Evolutionary conservation across 768 basidiomycete species (phyloP), one percentile per base, ranked within the genome.

Genomic region (Lyophyllum decastes): DNA sequence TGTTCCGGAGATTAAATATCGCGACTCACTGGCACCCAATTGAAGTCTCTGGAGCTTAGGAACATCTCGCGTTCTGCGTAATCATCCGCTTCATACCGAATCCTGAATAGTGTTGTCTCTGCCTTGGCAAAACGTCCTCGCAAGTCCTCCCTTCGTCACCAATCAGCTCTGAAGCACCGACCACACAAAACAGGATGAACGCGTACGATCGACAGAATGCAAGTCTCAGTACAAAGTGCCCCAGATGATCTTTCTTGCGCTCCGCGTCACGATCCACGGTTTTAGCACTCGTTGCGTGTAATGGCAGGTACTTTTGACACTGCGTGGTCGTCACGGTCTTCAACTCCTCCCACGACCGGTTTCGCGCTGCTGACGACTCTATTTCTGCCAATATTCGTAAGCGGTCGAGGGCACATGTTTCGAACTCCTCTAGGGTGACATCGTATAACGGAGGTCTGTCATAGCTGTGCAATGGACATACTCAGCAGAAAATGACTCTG

Each of bases 181-280:
- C 1, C 21, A 21, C 43, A 35, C 30, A 46, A 33, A 27, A 52
- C 41, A 17, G 33, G 19, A 58, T 35, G 49, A 24, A 33, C 27
- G 86, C 95, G 70, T 73, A 98, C 95, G 94, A 94, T 55, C 94
- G 86, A 74, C 95, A 97, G 73, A 99, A 98, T 6, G 97, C 95
- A 40, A 99, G 79, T 49, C 97, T 77, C 60, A 98, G 76, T 11
- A 98, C 92, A 72, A 94, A 98, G 73, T 99, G 97, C 10, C 95
- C 88, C 12, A 97, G 78, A 66, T 93, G 89, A 70, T 99, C 97
- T 60, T 82, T 87, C 66, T 82, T 80, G 58, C 97, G 79, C 70
- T 98, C 85, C 10, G 68, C 72, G 33, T 90, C 83, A 53, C 78
- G 59, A 49, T 84, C 78, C 10, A 73, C 70, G 14, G 65, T 71